A percentile compares a stretch with the other conserved stretches of the same genome.
Evolutionary conservation across 2,329 filamentous ascomycete genomes (phyloP).

Genomic region (Fonsecaea pugnacius): DNA sequence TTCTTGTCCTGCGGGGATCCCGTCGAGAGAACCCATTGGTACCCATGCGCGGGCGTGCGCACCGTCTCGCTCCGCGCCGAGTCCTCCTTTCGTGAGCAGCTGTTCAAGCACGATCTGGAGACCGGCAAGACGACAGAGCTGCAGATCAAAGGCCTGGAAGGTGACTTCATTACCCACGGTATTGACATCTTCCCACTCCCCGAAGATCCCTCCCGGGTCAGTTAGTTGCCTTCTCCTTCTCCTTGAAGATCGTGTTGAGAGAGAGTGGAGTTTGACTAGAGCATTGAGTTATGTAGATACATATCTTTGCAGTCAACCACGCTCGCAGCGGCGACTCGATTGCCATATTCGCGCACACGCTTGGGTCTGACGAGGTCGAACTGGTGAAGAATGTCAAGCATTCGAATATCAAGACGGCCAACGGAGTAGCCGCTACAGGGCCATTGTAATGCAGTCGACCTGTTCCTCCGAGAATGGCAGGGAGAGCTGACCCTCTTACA

Average conservation of each 20-base stretch:
- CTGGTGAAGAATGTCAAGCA: constrained; percentile 32
- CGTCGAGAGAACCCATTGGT: constrained; percentile 30
- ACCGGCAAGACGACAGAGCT: constrained; percentile 26
- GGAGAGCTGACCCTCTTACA: constrained; percentile 12
- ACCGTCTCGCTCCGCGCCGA: constrained; percentile 21
- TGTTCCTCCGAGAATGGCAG: neutral
- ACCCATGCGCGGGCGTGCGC: constrained; percentile 30
- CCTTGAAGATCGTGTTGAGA: neutral
- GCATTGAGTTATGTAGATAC: constrained; percentile 11
- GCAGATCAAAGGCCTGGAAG: constrained; percentile 24
- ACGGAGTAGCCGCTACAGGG: constrained; percentile 27
- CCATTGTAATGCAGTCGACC: constrained; percentile 18
- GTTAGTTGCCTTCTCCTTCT: neutral
- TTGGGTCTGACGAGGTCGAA: constrained; percentile 27
- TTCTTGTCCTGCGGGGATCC: constrained; percentile 31
- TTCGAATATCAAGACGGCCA: constrained; percentile 32
- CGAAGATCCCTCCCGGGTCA: constrained; percentile 24
- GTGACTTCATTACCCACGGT: constrained; percentile 34
- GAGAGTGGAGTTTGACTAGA: neutral
- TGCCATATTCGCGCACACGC: constrained; percentile 26
- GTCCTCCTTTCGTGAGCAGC: constrained; percentile 28
- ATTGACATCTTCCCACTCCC: constrained; percentile 29
- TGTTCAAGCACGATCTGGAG: constrained; percentile 32
- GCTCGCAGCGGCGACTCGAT: constrained; percentile 32
- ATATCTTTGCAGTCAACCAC: constrained; percentile 34